phyloP scores from a whole-genome alignment of 2,329 filamentous ascomycete species.

The Aspergillus sp. region DNA sequence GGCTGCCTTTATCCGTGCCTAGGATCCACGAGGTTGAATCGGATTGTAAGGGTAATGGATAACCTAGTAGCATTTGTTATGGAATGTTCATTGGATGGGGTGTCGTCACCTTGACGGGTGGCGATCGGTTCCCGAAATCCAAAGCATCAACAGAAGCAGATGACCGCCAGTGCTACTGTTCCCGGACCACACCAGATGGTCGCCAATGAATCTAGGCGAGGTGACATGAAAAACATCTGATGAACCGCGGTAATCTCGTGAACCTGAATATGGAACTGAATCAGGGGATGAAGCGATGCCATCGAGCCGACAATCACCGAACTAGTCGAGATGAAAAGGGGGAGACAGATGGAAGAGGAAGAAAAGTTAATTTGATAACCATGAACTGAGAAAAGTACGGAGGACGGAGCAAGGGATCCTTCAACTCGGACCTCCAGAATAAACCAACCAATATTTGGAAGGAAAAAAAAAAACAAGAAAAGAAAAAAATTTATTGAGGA shows the following conservation, averaged over 20 bases:
- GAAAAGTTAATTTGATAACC: too few species aligned
- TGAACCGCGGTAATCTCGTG: background rate
- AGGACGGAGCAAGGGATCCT: too few species aligned
- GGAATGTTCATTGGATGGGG: background rate
- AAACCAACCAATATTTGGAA: background rate
- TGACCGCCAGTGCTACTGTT: too few species aligned
- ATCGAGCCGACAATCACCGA: background rate
- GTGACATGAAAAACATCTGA: too few species aligned
- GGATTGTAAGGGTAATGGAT: background rate
- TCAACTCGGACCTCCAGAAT: background rate
- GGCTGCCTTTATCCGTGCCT: background rate
- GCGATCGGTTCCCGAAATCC: too few species aligned
- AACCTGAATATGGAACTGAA: background rate
- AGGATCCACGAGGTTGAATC: background rate
- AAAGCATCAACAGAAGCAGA: too few species aligned
- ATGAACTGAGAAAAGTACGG: too few species aligned
- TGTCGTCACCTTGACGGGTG: background rate
- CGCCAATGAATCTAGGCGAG: too few species aligned
- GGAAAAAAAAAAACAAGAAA: slow-evolving; percentile 1
- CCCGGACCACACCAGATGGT: too few species aligned
- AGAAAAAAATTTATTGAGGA: background rate
- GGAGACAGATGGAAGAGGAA: background rate
- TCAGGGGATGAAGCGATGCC: background rate
- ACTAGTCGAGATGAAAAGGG: background rate
- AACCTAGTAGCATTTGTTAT: background rate